Evolutionary conservation across 371 early-diverging fungal genomes (phyloP).

Genomic region (Phascolomyces articulosus): DNA sequence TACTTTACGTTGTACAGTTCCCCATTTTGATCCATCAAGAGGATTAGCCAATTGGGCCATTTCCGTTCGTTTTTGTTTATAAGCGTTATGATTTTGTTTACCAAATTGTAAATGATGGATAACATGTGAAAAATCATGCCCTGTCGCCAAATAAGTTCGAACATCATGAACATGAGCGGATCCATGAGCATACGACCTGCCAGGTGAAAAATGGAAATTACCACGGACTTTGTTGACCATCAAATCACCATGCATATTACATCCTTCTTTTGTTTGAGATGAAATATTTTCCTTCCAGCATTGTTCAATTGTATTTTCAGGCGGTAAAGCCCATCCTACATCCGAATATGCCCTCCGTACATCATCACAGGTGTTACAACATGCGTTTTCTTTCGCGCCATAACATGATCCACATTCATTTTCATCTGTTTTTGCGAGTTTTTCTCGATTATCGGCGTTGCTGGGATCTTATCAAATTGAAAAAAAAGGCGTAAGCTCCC

Average conservation of each 20-base stretch:
- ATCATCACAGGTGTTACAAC: conserved; percentile 95
- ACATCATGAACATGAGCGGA: conserved; percentile 71
- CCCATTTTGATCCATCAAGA: conserved; percentile 68
- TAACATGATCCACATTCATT: conserved; percentile 91
- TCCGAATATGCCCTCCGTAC: conserved; percentile 81
- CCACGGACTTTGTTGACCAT: conserved; percentile 89
- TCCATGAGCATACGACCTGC: conserved; percentile 75
- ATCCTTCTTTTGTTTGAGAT: conserved; percentile 85
- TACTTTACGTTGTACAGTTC: conserved; percentile 41
- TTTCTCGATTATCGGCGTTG: conserved; percentile 5
- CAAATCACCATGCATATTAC: conserved; percentile 82
- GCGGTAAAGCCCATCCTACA: conserved; percentile 75
- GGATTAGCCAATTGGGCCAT: conserved; percentile 70
- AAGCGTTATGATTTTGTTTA: conserved; percentile 23
- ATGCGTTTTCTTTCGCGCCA: conserved; percentile 68
- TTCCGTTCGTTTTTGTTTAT: conserved; percentile 38
- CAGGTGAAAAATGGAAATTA: conserved; percentile 93
- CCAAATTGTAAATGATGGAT: conserved; percentile 90
- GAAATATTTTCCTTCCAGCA: conserved; percentile 72
- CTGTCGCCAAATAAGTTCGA: conserved; percentile 33
- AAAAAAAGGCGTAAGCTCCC: neutral
- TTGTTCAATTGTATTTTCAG: conserved; percentile 5
- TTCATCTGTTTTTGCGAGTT: conserved; percentile 2
- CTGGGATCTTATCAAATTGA: conserved; percentile 8
- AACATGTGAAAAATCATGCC: conserved; percentile 80